Conservation (phyloP, 176 grass and related monocot species). For the Musa beccarii region DNA sequence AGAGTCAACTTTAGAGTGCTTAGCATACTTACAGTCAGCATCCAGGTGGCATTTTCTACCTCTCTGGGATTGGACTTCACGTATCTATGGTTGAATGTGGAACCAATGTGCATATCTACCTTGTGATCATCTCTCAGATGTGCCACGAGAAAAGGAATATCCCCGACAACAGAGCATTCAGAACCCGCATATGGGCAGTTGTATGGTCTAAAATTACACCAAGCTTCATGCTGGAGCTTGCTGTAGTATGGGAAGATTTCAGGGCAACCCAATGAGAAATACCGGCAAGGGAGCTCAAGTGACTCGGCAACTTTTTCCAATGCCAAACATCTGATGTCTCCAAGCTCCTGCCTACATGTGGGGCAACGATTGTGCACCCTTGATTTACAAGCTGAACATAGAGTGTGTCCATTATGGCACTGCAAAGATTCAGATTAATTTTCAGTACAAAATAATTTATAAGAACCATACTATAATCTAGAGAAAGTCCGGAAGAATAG, state of each 20-base stretch:
- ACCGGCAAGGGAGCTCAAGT: constrained; percentile 76
- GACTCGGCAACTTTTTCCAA: constrained; percentile 88
- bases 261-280: constrained; percentile 17
- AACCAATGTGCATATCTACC: constrained; percentile 40
- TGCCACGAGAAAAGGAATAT: no score
- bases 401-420: constrained; percentile 86
- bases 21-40: constrained; percentile 66
- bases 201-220: constrained; percentile 76
- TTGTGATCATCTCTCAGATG: no score
- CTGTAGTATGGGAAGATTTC: no score
- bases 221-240: constrained; percentile 71
- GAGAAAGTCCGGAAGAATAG: constrained; percentile 2
- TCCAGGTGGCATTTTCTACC: constrained; percentile 37
- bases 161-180: no score
- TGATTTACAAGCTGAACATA: constrained; percentile 70
- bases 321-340: constrained; percentile 19
- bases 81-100: constrained; percentile 85
- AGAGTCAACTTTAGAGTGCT: no score
- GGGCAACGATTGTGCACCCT: constrained; percentile 35
- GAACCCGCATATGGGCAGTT: constrained; percentile 39
- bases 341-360: constrained; percentile 75
- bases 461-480: neutral
- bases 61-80: constrained; percentile 61
- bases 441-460: neutral
- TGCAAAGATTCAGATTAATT: constrained; percentile 23